Evolutionary conservation across 2,329 filamentous ascomycete genomes (phyloP), one percentile per base, ranked within the genome.

Genomic region (Neopestalotiopsis sp.): DNA sequence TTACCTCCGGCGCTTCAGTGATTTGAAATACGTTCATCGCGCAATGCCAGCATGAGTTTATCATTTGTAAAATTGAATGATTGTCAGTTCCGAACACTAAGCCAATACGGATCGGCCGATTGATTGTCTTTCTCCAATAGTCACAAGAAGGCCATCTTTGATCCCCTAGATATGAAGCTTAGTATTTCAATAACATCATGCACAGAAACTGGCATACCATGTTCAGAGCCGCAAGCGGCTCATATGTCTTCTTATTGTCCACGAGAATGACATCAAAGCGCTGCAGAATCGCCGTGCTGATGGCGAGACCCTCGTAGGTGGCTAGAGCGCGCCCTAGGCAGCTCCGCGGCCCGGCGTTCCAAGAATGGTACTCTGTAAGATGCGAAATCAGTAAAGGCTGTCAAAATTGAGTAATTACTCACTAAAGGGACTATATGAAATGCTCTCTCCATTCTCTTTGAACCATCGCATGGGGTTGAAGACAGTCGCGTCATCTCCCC

Each of bases 321-420:
- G 57, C 57, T 3, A 59, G 57, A 4, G 57, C 57, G 13, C 57
- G 57, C 2, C 57, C 57, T 1, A 34, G 57, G 20, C 57, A 59
- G 57, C 57, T 59, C 12, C 57, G 57, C 13, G 57, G 57, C 30
- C 57, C 57, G 17, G 57, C 57, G 9, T 59, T 59, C 57, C 57
- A 59, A 13, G 57, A 59, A 59, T 59, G 57, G n/a, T 59, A 59
- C 4, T 59, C 57, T 59, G 28, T 17, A 5, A 7, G 56, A 59
- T 28, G 30, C 10, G 12, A 13, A 10, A 32, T 14, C 20, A 28
- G 12, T 30, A 20, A 4, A 6, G 14, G 24, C 30, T 3, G 34
- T 2, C 10, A 59, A 7, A 59, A 5, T 9, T 59, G 45, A 0
- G 5, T 1, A 5, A 10, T 20, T n/a, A 20, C 45, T 52, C 5